Evolutionary conservation across 352 stramenopile genomes (phyloP).

Genomic region (Pythium periplocum): DNA sequence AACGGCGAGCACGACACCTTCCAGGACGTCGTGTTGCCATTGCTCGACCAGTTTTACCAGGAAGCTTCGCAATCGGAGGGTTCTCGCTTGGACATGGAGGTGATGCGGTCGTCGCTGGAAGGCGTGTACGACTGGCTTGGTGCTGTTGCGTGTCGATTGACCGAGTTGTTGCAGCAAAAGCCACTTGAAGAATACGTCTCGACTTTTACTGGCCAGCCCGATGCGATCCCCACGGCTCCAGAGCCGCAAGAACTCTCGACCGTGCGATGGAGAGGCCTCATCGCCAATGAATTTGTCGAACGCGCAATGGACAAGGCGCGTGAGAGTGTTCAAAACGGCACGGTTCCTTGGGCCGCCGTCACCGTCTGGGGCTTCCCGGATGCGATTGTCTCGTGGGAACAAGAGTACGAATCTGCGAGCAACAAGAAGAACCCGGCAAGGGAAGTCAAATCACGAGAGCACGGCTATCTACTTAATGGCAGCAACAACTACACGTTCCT

Average conservation of each 20-base stretch:
- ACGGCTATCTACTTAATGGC: constrained; percentile 70
- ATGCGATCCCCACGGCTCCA: constrained; percentile 31
- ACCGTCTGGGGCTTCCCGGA: constrained; percentile 80
- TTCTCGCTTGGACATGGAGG: constrained; percentile 11
- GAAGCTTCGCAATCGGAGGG: constrained; percentile 4
- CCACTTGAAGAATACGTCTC: constrained; percentile 73
- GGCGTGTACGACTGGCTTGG: constrained; percentile 76
- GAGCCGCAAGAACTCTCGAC: constrained; percentile 29
- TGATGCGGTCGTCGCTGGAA: constrained; percentile 26
- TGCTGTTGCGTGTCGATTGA: constrained; percentile 56
- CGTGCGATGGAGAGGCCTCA: constrained; percentile 73
- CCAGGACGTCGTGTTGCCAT: constrained; percentile 45
- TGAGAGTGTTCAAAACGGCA: constrained; percentile 33
- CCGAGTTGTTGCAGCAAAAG: constrained; percentile 41
- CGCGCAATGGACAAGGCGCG: constrained; percentile 47
- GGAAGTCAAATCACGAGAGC: constrained; percentile 29
- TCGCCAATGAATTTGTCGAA: constrained; percentile 49
- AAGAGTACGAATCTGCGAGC: constrained; percentile 19
- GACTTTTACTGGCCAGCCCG: constrained; percentile 45
- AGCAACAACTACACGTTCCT: constrained; percentile 77
- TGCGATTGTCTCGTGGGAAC: constrained; percentile 60
- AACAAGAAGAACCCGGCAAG: constrained; percentile 11
- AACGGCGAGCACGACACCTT: constrained; percentile 38
- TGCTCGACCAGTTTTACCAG: constrained; percentile 39
- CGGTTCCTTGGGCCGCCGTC: constrained; percentile 63